phyloP scores from a whole-genome alignment of 2,329 filamentous ascomycete species.

The Xylariaceae sp. region DNA sequence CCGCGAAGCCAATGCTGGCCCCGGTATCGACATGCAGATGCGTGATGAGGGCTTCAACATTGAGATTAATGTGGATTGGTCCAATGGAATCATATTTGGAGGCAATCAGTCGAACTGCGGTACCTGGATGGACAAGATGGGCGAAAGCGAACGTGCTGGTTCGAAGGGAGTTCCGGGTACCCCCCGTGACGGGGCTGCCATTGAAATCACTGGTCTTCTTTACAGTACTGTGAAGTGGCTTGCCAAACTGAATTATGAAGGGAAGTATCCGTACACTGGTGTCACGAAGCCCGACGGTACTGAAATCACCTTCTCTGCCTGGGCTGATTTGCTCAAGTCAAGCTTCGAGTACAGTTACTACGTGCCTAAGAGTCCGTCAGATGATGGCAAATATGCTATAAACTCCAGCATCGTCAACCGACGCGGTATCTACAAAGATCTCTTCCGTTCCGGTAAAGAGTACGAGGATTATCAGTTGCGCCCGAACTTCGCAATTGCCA shows the following conservation, averaged over 20 bases:
- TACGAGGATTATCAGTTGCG: constrained; percentile 98
- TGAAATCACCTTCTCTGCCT: constrained; percentile 73
- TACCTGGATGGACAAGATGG: constrained; percentile 99
- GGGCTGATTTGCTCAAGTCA: constrained; percentile 79
- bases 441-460: constrained; percentile 92
- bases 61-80: constrained; percentile 89
- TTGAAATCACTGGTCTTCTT: constrained; percentile 92
- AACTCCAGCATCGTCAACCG: constrained; percentile 83
- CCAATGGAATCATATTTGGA: constrained; percentile 88
- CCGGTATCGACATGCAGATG: constrained; percentile 91
- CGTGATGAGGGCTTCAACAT: constrained; percentile 90
- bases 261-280: constrained; percentile 74
- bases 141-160: constrained; percentile 88
- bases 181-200: constrained; percentile 92
- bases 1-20: constrained; percentile 91
- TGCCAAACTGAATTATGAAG: constrained; percentile 67
- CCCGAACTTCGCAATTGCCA: constrained; percentile 92
- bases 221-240: constrained; percentile 92
- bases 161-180: constrained; percentile 95
- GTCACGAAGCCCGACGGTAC: constrained; percentile 70
- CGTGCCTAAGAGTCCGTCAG: constrained; percentile 71
- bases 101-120: constrained; percentile 95
- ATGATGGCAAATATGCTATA: constrained; percentile 81
- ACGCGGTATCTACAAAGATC: constrained; percentile 96
- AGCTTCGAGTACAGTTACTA: constrained; percentile 96